Evolutionary conservation across 83 land plant species (phyloP).

Genomic region (Picea abies): DNA sequence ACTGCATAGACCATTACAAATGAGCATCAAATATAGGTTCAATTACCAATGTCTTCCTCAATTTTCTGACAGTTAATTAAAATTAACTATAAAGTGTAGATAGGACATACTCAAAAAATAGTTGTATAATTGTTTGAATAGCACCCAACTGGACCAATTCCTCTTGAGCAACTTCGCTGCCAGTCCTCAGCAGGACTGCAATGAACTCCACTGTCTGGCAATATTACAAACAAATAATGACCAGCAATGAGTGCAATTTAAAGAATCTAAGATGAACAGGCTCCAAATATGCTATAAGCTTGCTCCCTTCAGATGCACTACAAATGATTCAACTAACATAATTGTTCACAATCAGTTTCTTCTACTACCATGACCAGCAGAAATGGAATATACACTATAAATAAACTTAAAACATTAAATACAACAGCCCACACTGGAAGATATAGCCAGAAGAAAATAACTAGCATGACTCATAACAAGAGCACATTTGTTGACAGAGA

Average conservation of each 20-base stretch:
- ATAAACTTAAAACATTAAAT: too few relatives aligned
- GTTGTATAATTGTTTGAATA: constrained; percentile 47
- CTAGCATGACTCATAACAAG: not conserved
- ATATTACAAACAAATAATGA: not conserved
- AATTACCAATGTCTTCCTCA: not conserved
- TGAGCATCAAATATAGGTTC: not conserved
- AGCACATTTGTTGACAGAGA: not conserved
- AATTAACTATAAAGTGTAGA: not conserved
- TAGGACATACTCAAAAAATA: constrained; percentile 89
- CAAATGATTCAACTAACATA: not conserved
- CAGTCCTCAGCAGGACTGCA: constrained; percentile 75
- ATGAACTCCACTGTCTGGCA: constrained; percentile 95
- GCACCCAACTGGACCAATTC: constrained; percentile 65
- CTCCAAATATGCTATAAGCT: not conserved
- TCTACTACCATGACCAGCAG: not conserved
- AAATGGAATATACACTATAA: too few relatives aligned
- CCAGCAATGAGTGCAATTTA: not conserved
- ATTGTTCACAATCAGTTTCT: not conserved
- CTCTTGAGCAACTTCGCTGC: constrained; percentile 34
- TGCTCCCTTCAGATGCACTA: not conserved
- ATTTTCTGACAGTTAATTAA: not conserved
- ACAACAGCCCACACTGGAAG: too few relatives aligned
- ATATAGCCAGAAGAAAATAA: constrained; percentile 7
- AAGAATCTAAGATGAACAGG: not conserved
- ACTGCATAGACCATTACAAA: constrained; percentile 37